phyloP scores from a whole-genome alignment of 2,329 filamentous ascomycete species.

The Taxawa tesnikishii region DNA sequence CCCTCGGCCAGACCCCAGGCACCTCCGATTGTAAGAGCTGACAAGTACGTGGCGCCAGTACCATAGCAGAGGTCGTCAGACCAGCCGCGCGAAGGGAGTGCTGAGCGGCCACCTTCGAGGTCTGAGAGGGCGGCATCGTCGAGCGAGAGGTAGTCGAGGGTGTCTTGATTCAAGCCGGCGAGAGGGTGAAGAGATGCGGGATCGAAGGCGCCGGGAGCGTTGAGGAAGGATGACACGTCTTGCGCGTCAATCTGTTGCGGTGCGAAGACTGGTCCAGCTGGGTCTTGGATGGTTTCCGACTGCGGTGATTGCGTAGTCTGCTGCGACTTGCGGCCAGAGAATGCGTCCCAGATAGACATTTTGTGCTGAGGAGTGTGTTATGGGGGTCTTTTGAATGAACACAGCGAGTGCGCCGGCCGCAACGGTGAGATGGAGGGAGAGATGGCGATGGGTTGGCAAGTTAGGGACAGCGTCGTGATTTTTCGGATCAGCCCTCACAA shows the following conservation, averaged over 20 bases:
- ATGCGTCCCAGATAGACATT: conserved; percentile 49
- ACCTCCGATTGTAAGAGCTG: conserved; percentile 76
- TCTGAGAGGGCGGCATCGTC: conserved; percentile 85
- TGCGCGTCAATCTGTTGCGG: conserved; percentile 48
- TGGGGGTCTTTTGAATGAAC: not conserved
- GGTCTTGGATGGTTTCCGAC: conserved; percentile 27
- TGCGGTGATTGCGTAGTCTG: conserved; percentile 29
- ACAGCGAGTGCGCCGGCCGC: not conserved
- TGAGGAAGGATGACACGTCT: conserved; percentile 80
- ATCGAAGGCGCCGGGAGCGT: conserved; percentile 65
- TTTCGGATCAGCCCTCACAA: too few species aligned
- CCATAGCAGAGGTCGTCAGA: conserved; percentile 98
- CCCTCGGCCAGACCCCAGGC: conserved; percentile 90
- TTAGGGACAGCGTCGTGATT: too few species aligned
- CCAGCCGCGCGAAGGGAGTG: conserved; percentile 90
- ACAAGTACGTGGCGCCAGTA: conserved; percentile 84
- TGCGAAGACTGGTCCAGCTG: conserved; percentile 26
- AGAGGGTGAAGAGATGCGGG: conserved; percentile 84
- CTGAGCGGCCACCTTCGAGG: conserved; percentile 72
- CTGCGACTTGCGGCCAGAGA: conserved; percentile 45
- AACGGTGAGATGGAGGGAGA: not conserved
- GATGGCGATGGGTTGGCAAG: too few species aligned
- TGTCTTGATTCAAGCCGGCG: conserved; percentile 82
- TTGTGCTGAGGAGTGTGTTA: conserved; percentile 13
- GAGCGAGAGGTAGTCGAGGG: conserved; percentile 86